These are phyloP conservation scores for Zoysia pacifica DNA, from an alignment of 176 grass and related monocot genomes.

Conservation along the genomic window DNA sequence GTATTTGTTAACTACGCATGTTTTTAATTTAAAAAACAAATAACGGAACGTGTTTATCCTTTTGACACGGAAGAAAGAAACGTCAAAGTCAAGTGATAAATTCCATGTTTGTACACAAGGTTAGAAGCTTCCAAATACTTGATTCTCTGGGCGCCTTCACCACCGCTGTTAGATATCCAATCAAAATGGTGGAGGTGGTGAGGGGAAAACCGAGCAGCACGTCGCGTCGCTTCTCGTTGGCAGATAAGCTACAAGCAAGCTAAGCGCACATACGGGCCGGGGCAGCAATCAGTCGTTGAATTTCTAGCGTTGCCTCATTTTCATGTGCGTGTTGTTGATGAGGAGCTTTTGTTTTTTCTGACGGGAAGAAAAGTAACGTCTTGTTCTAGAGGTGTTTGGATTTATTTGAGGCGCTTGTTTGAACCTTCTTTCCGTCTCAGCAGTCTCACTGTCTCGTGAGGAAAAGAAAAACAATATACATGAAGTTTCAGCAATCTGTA, in stretches of 20 bases:
- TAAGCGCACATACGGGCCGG: neutral
- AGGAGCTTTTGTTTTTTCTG: constrained; percentile 29
- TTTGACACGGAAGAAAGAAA: constrained; percentile 10
- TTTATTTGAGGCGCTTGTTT: constrained; percentile 29
- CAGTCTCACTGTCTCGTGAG: constrained; percentile 36
- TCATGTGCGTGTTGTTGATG: constrained; percentile 49
- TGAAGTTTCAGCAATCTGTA: neutral
- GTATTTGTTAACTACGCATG: no score
- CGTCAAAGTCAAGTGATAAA: constrained; percentile 26
- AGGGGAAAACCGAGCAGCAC: constrained; percentile 24
- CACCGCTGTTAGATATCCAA: constrained; percentile 29
- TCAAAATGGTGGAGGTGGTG: neutral
- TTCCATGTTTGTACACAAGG: neutral
- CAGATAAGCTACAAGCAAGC: constrained; percentile 8
- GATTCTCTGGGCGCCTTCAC: constrained; percentile 18
- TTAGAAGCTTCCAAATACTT: constrained; percentile 38
- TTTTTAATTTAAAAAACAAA: neutral
- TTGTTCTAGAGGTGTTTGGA: constrained; percentile 42
- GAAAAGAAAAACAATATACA: neutral
- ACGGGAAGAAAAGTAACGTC: constrained; percentile 21
- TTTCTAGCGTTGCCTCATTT: constrained; percentile 35
- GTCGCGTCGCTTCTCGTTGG: constrained; percentile 16
- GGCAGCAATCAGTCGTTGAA: constrained; percentile 32
- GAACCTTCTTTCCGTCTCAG: constrained; percentile 43
- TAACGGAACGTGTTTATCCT: neutral